Evolutionary conservation across 495 filamentous ascomycete genomes (phyloP), one percentile per base, ranked within the genome.

Genomic region (Glutinoglossum americanum): DNA sequence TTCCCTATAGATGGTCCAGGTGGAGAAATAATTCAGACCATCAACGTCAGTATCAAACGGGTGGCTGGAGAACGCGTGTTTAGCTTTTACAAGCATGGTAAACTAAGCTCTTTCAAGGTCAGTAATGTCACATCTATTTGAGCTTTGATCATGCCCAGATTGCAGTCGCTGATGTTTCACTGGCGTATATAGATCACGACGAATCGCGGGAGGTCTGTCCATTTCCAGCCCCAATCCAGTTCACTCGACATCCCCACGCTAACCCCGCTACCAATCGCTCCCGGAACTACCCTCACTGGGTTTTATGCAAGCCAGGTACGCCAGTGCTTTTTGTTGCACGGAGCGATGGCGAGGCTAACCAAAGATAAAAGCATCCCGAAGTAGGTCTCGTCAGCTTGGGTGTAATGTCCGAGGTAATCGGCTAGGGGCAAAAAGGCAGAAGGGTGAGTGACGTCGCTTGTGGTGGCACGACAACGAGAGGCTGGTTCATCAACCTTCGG

Each of bases 61-160:
- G 10, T 26, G 19, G 45, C 25, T 37, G 28, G 37, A 41, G 37
- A 41, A 41, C 2, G 37, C 37, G 37, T 4, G 9, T 60, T 21
- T 23, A 32, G 44, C 37, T 61, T 54, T 30, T 55, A 54, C 17
- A 61, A 53, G 55, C 41, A 60, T 37, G 60, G 60, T 26, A 47
- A 27, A 54, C 49, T 60, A 41, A 47, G 59, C n/a, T 61, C 60
- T 26, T 54, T 61, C 48, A 61, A 61, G 60, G 60, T 45, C 4
- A 60, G 60, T 59, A 13, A 39, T 9, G 30, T 33, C 3, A 33
- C 30, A 33, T 33, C 30, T 33, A 33, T 4, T 33, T 33, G 30
- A 33, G 30, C 37, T 39, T 17, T 17, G 37, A 39, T 39, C 37
- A 13, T 11, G 7, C 37, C 37, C 15, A 39, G 37, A 17, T 17